These are phyloP conservation scores for Arachis monticola DNA, from an alignment of 331 rosid species.

Conservation along the genomic window DNA sequence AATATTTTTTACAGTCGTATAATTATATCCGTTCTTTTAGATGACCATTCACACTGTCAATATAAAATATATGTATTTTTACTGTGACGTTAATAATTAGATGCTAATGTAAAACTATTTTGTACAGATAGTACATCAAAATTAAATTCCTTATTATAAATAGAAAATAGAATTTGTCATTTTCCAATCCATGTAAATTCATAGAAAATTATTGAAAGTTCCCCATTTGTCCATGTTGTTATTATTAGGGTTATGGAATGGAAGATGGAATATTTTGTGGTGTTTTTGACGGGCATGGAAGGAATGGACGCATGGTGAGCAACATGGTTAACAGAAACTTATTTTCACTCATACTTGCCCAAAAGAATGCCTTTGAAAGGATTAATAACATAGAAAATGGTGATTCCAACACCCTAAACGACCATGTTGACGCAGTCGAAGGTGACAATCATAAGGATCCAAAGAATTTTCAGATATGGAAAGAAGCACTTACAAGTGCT, in stretches of 20 bases:
- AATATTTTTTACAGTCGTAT: no score
- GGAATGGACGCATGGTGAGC: slow-evolving; percentile 70
- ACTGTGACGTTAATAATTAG: no score
- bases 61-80: no score
- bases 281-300: slow-evolving; percentile 85
- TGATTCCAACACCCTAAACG: background rate
- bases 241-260: slow-evolving; percentile 53
- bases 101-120: no score
- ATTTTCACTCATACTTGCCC: slow-evolving; percentile 50
- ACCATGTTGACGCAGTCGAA: background rate
- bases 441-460: background rate
- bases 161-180: background rate
- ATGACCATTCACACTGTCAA: no score
- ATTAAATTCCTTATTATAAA: no score
- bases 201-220: slow-evolving; percentile 20
- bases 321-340: slow-evolving; percentile 52
- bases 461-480: slow-evolving; percentile 44
- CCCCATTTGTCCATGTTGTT: background rate
- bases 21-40: no score
- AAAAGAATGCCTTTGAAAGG: slow-evolving; percentile 35
- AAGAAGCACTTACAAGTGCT: slow-evolving; percentile 50
- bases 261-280: slow-evolving; percentile 56
- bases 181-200: background rate
- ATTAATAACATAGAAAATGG: background rate
- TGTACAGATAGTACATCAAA: no score